phyloP scores from a whole-genome alignment of 2,329 filamentous ascomycete genomes.

The Talaromyces sp. region DNA sequence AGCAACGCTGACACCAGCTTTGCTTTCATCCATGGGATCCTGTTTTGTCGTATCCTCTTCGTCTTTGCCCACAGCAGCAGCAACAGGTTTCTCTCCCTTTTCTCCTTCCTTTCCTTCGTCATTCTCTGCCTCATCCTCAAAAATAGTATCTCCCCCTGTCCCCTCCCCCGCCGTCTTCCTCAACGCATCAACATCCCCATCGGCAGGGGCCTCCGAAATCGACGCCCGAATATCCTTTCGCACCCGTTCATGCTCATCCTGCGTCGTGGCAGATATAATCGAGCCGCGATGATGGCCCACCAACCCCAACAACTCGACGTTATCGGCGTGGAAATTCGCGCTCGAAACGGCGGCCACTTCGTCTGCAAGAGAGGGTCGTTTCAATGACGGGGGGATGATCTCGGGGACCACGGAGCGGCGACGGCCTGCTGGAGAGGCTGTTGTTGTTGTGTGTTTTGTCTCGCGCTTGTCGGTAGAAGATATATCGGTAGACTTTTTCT shows the following conservation, averaged over 20 bases:
- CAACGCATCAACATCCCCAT: constrained; percentile 26
- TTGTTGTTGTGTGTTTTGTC: not conserved
- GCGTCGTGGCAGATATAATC: constrained; percentile 30
- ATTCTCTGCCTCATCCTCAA: constrained; percentile 18
- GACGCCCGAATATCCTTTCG: constrained; percentile 36
- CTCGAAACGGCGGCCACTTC: constrained; percentile 35
- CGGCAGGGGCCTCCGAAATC: constrained; percentile 25
- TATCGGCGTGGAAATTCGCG: constrained; percentile 35
- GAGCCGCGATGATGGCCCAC: constrained; percentile 37
- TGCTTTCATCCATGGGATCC: constrained; percentile 20
- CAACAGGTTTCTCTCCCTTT: not conserved
- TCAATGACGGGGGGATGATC: constrained; percentile 19
- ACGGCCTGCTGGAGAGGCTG: constrained; percentile 17
- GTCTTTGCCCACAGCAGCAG: not conserved
- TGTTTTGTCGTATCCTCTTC: constrained; percentile 18
- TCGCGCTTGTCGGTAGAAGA: not conserved
- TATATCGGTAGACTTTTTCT: not conserved
- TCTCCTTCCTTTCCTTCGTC: constrained; percentile 21
- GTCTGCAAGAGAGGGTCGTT: constrained; percentile 30
- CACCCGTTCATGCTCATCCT: constrained; percentile 32
- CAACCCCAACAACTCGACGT: constrained; percentile 32
- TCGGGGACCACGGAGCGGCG: constrained; percentile 30
- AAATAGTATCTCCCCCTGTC: constrained; percentile 16
- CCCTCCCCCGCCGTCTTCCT: constrained; percentile 25
- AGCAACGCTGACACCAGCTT: constrained; percentile 22